Conservation (phyloP, 179 eudicot species). For the Kewa caespitosa region DNA sequence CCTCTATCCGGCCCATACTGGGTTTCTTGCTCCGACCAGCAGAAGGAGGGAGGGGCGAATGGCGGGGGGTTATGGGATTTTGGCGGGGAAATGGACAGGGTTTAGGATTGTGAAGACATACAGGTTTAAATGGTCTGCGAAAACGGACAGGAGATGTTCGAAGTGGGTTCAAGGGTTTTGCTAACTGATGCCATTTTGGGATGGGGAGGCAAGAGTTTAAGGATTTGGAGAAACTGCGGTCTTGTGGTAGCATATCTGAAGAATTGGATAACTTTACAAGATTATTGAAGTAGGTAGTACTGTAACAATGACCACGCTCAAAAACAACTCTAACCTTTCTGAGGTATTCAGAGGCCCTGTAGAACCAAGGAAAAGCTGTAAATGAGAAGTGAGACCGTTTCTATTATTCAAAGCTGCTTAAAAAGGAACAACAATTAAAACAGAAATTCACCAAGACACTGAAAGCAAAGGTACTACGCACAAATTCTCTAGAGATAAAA, state of each 20-base stretch:
- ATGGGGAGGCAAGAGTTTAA: constrained; percentile 42
- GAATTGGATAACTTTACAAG: constrained; percentile 11
- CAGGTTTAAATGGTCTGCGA: constrained; percentile 16
- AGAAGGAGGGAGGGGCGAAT: constrained; percentile 43
- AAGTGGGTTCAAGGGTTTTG: constrained; percentile 37
- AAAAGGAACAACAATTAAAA: too few species aligned
- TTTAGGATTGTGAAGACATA: constrained; percentile 20
- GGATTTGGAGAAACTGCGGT: constrained; percentile 46
- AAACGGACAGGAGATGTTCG: constrained; percentile 22
- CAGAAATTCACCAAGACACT: too few species aligned
- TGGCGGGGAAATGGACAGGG: constrained; percentile 10
- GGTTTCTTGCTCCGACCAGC: constrained; percentile 87
- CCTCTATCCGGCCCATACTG: constrained; percentile 61
- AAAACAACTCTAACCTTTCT: neutral
- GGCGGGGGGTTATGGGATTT: constrained; percentile 27
- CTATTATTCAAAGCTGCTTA: too few species aligned
- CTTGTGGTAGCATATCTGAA: constrained; percentile 39
- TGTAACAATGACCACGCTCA: neutral
- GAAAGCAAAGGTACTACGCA: too few species aligned
- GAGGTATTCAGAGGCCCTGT: neutral
- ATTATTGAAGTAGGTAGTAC: neutral
- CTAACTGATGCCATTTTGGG: constrained; percentile 35
- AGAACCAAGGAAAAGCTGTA: neutral
- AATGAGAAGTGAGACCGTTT: too few species aligned
- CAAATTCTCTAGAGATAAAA: too few species aligned